Evolutionary conservation across 805 yeast species (phyloP).

Genomic region (Spathaspora arborariae): DNA sequence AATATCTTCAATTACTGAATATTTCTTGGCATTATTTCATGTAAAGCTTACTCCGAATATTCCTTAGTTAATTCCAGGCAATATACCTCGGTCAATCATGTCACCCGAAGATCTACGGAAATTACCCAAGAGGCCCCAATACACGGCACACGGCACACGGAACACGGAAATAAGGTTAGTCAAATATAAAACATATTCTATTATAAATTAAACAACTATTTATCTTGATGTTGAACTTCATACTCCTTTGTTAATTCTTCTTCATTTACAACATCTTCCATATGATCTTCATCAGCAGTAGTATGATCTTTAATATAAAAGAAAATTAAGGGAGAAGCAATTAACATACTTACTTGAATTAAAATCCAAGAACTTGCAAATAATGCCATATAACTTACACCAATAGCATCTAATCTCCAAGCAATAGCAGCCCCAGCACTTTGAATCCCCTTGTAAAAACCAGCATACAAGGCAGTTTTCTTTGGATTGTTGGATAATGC

Average conservation of each 20-base stretch:
- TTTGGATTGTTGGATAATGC: slow-evolving; percentile 55
- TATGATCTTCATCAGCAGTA: slow-evolving; percentile 27
- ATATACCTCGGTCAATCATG: too few species aligned
- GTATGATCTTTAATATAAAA: slow-evolving; percentile 44
- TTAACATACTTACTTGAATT: slow-evolving; percentile 42
- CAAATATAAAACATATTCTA: neutral
- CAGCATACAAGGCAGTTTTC: slow-evolving; percentile 54
- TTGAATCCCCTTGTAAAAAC: slow-evolving; percentile 61
- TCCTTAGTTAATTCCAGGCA: too few species aligned
- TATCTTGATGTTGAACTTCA: slow-evolving; percentile 10
- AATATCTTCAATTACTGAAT: too few species aligned
- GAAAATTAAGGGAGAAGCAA: slow-evolving; percentile 47
- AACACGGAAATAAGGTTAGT: too few species aligned
- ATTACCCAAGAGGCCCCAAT: too few species aligned
- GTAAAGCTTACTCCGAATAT: too few species aligned
- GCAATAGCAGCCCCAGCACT: slow-evolving; percentile 61
- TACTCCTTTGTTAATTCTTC: slow-evolving; percentile 24
- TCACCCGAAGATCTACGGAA: too few species aligned
- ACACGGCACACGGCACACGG: too few species aligned
- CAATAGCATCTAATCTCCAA: slow-evolving; percentile 52
- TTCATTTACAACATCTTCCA: slow-evolving; percentile 18
- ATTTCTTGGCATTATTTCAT: too few species aligned
- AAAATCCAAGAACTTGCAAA: slow-evolving; percentile 54
- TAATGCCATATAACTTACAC: slow-evolving; percentile 33
- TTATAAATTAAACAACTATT: neutral